These are phyloP conservation scores for Ophiostoma angusticollis DNA, from an alignment of 2,329 filamentous ascomycete genomes.

Conservation along the genomic window DNA sequence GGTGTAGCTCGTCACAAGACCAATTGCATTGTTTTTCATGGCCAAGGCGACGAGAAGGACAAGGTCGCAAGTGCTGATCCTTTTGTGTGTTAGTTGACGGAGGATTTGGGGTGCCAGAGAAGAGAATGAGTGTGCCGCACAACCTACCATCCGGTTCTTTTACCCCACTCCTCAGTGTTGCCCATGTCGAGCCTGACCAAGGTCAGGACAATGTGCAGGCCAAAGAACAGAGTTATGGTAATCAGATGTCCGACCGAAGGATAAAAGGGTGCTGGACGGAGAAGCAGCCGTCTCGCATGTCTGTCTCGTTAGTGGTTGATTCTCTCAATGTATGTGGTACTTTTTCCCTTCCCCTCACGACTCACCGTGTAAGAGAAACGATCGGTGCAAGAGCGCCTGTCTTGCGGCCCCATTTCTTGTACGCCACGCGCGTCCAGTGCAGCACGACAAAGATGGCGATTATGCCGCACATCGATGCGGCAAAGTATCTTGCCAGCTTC, in stretches of 20 bases:
- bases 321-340: neutral
- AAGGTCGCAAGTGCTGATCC: constrained; percentile 34
- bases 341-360: neutral
- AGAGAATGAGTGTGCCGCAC: no score
- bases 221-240: neutral
- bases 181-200: neutral
- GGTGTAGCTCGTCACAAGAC: constrained; percentile 28
- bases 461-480: neutral
- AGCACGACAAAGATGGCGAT: constrained; percentile 1
- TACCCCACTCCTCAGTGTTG: neutral
- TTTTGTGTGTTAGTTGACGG: constrained; percentile 13
- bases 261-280: neutral
- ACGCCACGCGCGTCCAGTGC: neutral
- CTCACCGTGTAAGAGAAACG: neutral
- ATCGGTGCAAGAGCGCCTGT: neutral
- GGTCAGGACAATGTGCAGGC: neutral
- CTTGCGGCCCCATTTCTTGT: neutral
- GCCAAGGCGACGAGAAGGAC: constrained; percentile 33
- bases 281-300: neutral
- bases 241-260: neutral
- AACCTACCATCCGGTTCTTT: constrained; percentile 5
- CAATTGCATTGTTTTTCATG: constrained; percentile 36
- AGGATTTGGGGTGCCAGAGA: neutral
- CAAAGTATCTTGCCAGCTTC: neutral
- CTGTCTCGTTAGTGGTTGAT: neutral